Evolutionary conservation across 768 basidiomycete species (phyloP), one percentile per base, ranked within the genome.

Genomic region (Leccinum fibrillosum): DNA sequence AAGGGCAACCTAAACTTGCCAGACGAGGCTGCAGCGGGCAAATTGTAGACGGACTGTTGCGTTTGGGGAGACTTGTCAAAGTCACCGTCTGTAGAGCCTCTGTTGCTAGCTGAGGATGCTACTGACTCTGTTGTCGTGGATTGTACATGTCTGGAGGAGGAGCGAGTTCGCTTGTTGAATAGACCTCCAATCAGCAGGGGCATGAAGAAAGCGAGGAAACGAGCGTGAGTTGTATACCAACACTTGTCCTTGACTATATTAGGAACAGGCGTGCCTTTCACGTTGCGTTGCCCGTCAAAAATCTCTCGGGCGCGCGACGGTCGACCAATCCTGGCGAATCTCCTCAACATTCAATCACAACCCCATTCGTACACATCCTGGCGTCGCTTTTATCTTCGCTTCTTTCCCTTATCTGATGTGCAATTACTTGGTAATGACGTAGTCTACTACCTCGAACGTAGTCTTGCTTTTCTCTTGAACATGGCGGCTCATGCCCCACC

Each of bases 1-100:
- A 82, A 81, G 21, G 77, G 79, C 0, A 81, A 70, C 56, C 65
- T 77, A 53, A 80, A 70, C 63, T 75, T 82, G 64, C 76, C 76
- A 1, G 81, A 76, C 0, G 80, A 78, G 0, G 74, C 64, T 0
- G 62, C 60, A 0, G 69, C 48, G 26, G 69, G 59, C 0, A 70
- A 34, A 53, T 64, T 55, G 67, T 75, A 74, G 2, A 66, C 30
- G 42, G 57, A 54, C 2, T 51, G 49, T 2, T 57, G 49, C 0
- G 52, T 37, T 21, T 55, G 53, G 23, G 61, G 26, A 7, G 64
- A 53, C 44, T 61, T 69, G 62, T 69, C 65, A 52, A 75, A 65
- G 61, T 71, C 66, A 60, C 74, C 75, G 17, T 80, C 78, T 64
- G 63, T 35, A 11, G 65, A 67, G 11, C 62, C 62, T n/a, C 37